Base-by-base conservation (phyloP, 2,329 filamentous ascomycete genomes). In the Alternaria sp. region DNA sequence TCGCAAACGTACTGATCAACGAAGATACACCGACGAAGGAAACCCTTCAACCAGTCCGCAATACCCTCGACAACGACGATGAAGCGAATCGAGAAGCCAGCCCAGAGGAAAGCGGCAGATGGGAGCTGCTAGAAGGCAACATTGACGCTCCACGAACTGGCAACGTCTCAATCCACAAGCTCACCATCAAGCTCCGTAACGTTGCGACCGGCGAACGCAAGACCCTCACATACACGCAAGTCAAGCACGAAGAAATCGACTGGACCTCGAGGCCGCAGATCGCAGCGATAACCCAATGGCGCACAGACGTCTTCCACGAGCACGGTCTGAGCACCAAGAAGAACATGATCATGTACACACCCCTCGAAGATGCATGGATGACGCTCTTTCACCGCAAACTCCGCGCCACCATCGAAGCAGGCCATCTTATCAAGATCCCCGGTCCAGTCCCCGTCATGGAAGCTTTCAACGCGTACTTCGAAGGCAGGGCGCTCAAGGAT, bases 281-380 rank as follows among this genome's bases (percentile, higher is more conserved):
- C 26, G 10, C 21, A 2, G n/a, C 39, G 26, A 51, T 62, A 5
- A 33, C 21, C 2, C 17, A 44, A n/a, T 60, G 58, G 55, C 63
- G 52, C 11, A 40, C n/a, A 26, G 21, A 50, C 11, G 26, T 52
- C 42, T 54, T 60, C 29, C 33, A 13, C 11, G 21, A 45, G 26
- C 34, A 51, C 7, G 56, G 49, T 4, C 41, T 62, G 4, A 8
- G 9, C 2, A 6, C n/a, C 28, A 60, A 58, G 39, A 53, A 50
- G 9, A 9, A 21, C 17, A 5, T 23, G 2, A 39, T 28, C 9
- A 28, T n/a, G 10, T 67, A 49, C 28, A 54, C 49, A 5, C 51
- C 56, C 5, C 44, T 56, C 6, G 66, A 70, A 48, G 56, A 63
- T 4, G 57, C 64, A 1, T 67, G 64, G 64, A 21, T 70, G 3